Conservation (phyloP, 1,284 basidiomycete species). For the Sanguinoderma infundibulare region DNA sequence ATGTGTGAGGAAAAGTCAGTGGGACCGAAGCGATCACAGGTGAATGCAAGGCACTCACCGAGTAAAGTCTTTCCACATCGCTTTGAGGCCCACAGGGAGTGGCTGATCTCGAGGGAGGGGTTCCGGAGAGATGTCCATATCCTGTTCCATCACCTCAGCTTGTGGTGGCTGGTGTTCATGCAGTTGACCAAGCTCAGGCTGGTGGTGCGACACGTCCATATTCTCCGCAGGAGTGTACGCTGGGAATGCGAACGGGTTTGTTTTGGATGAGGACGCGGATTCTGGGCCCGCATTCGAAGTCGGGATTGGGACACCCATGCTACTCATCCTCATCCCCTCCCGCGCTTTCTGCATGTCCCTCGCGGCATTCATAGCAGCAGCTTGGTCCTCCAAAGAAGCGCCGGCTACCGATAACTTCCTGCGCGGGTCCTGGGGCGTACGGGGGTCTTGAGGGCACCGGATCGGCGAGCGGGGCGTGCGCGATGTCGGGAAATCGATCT, state of each 20-base stretch:
- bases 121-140: conserved; percentile 1
- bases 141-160: not conserved
- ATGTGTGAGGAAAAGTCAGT: not conserved
- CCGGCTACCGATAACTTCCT: not conserved
- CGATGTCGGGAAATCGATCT: not conserved
- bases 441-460: not conserved
- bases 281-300: conserved; percentile 7
- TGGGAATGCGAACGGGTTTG: conserved; percentile 20
- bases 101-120: not conserved
- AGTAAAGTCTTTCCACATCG: conserved; percentile 17
- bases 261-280: conserved; percentile 1
- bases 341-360: conserved; percentile 6
- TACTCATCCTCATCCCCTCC: conserved; percentile 6
- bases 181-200: not conserved
- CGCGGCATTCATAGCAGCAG: not conserved
- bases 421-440: conserved; percentile 1
- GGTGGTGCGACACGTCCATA: conserved; percentile 6
- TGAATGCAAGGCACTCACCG: conserved; percentile 10
- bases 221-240: conserved; percentile 13
- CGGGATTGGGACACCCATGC: conserved; percentile 13
- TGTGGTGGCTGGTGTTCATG: conserved; percentile 1
- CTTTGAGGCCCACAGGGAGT: not conserved
- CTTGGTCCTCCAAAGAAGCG: conserved; percentile 6
- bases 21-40: too few relatives aligned
- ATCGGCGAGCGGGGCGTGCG: not conserved